phyloP scores from a whole-genome alignment of 805 yeast genomes.

The Zygoascus bituminiphila region DNA sequence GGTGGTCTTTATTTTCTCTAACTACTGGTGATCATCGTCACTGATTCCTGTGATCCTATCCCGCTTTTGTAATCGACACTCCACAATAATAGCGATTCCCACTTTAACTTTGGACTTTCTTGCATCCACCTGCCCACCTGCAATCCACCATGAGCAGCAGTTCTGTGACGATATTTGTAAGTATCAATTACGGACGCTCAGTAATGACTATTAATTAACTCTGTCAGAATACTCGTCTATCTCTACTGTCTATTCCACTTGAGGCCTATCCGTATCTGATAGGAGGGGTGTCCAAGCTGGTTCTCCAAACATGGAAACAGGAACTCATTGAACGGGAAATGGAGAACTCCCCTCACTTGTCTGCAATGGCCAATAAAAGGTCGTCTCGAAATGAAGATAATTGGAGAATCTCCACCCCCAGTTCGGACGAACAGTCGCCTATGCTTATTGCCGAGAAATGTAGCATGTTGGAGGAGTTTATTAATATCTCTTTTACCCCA shows the following conservation, averaged over 20 bases:
- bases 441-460: conserved; percentile 7
- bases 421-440: conserved; percentile 4
- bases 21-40: too few species aligned
- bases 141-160: conserved; percentile 3
- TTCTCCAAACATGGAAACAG: conserved; percentile 21
- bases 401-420: conserved; percentile 7
- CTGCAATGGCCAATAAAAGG: conserved; percentile 10
- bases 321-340: not conserved
- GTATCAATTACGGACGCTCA: not conserved
- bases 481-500: conserved; percentile 56
- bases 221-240: conserved; percentile 25
- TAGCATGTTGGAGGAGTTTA: conserved; percentile 35
- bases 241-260: conserved; percentile 47
- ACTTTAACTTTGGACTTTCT: too few species aligned
- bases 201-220: not conserved
- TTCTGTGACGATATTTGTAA: conserved; percentile 27
- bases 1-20: too few species aligned
- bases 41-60: too few species aligned
- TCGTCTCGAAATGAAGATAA: conserved; percentile 14
- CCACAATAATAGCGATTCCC: too few species aligned
- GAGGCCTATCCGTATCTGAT: conserved; percentile 45
- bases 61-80: too few species aligned
- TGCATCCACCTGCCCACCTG: too few species aligned
- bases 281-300: conserved; percentile 41
- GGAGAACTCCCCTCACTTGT: not conserved